Evolutionary conservation across 441 rosid species (phyloP).

Genomic region (Melastoma candidum): DNA sequence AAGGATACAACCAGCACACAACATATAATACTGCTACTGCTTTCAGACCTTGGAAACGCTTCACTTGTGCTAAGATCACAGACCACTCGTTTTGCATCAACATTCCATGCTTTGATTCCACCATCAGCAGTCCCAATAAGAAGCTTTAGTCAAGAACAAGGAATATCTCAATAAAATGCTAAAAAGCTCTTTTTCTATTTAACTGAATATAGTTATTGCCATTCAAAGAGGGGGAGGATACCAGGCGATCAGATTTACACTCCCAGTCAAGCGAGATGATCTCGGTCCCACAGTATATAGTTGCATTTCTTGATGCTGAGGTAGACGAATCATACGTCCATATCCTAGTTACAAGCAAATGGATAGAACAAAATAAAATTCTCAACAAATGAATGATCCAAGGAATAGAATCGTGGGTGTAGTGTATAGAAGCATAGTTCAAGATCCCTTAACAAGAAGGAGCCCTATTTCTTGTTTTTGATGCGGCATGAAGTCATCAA

Average conservation of each 20-base stretch:
- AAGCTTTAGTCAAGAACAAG: slow-evolving; percentile 38
- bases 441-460: too few relatives aligned
- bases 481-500: too few relatives aligned
- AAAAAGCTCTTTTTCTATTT: too few relatives aligned
- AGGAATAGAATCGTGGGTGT: neutral
- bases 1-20: neutral
- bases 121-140: slow-evolving; percentile 75
- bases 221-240: slow-evolving; percentile 17
- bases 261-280: slow-evolving; percentile 75
- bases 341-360: slow-evolving; percentile 31
- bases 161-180: slow-evolving; percentile 13
- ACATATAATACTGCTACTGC: neutral
- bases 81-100: slow-evolving; percentile 71
- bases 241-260: slow-evolving; percentile 72
- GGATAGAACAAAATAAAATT: neutral
- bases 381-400: too few relatives aligned
- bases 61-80: slow-evolving; percentile 57
- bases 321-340: slow-evolving; percentile 65
- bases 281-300: slow-evolving; percentile 67
- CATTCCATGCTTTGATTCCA: slow-evolving; percentile 74
- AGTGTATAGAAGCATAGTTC: neutral
- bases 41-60: slow-evolving; percentile 44
- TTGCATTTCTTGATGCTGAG: slow-evolving; percentile 68
- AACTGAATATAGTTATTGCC: neutral
- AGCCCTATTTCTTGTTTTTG: too few relatives aligned